Conservation (phyloP, 116 monocot genomes). For the Papilionanthe hybrid region DNA sequence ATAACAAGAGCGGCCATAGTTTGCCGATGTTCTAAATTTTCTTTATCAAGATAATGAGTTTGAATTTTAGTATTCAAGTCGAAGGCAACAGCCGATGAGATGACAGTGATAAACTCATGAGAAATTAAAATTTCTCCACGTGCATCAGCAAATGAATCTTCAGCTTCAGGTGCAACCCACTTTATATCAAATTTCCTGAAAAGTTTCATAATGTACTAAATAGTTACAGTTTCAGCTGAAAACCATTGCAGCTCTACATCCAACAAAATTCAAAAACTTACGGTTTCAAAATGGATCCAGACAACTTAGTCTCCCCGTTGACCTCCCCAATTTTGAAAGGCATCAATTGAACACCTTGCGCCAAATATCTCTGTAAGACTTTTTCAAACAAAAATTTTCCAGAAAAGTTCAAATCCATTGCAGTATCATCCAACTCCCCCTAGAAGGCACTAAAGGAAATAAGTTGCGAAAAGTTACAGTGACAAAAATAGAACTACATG, state of each 20-base stretch:
- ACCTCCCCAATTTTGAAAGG: constrained; percentile 90
- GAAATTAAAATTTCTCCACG: constrained; percentile 91
- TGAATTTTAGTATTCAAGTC: constrained; percentile 75
- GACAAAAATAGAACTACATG: not conserved
- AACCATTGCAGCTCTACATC: not conserved
- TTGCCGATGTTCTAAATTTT: constrained; percentile 20
- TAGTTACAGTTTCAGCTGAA: not conserved
- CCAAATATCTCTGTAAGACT: constrained; percentile 65
- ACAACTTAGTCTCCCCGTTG: constrained; percentile 92
- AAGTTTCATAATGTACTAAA: not conserved
- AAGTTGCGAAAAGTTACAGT: not conserved
- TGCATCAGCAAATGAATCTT: constrained; percentile 92
- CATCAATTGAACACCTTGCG: constrained; percentile 42
- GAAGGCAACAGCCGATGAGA: constrained; percentile 83
- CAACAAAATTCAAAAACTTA: constrained; percentile 28
- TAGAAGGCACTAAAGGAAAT: constrained; percentile 23
- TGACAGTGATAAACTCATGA: constrained; percentile 66
- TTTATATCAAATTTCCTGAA: constrained; percentile 96
- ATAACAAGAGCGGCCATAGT: constrained; percentile 47
- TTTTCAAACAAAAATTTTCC: constrained; percentile 81
- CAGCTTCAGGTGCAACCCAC: constrained; percentile 95
- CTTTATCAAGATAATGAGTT: constrained; percentile 62
- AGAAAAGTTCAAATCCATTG: constrained; percentile 92
- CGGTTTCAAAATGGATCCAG: constrained; percentile 87
- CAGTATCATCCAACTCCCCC: constrained; percentile 92